A percentile compares a stretch with the other conserved stretches of the same genome.
phyloP scores from a whole-genome alignment of 306 rosid species.

The Urtica urens region DNA sequence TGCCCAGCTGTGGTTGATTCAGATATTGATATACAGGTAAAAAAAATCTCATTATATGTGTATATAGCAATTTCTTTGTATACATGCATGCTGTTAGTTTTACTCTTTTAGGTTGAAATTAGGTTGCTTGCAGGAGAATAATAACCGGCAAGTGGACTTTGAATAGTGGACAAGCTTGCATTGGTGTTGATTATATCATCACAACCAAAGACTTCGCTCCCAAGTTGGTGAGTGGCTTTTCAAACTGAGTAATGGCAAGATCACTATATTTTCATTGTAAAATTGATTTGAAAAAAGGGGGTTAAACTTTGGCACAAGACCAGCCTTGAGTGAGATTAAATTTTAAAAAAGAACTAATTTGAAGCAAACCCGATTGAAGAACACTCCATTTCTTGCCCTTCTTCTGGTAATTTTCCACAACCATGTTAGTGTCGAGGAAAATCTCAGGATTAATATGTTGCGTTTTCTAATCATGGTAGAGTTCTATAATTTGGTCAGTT shows the following conservation, averaged over 20 bases:
- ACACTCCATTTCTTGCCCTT: too few relatives aligned
- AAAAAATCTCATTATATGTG: neutral
- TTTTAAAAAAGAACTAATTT: too few relatives aligned
- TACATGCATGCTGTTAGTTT: neutral
- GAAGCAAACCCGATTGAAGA: too few relatives aligned
- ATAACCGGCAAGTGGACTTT: slow-evolving; percentile 73
- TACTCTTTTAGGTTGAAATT: slow-evolving; percentile 1
- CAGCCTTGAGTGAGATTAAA: too few relatives aligned
- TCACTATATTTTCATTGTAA: neutral
- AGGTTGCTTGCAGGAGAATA: slow-evolving; percentile 69
- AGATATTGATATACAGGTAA: slow-evolving; percentile 55
- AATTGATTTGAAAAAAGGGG: too few relatives aligned
- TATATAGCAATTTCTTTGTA: neutral
- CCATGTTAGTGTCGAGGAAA: too few relatives aligned
- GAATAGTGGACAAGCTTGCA: slow-evolving; percentile 81
- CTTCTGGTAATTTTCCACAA: too few relatives aligned
- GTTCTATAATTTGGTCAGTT: too few relatives aligned
- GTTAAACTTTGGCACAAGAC: too few relatives aligned
- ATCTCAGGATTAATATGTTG: too few relatives aligned
- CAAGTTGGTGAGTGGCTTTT: slow-evolving; percentile 28
- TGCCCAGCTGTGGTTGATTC: slow-evolving; percentile 83
- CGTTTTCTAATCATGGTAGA: too few relatives aligned
- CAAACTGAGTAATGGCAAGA: neutral
- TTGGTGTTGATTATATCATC: slow-evolving; percentile 62
- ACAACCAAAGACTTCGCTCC: slow-evolving; percentile 68